Evolutionary conservation across 2,329 filamentous ascomycete genomes (phyloP).

Genomic region (Trichoderma asperellum): DNA sequence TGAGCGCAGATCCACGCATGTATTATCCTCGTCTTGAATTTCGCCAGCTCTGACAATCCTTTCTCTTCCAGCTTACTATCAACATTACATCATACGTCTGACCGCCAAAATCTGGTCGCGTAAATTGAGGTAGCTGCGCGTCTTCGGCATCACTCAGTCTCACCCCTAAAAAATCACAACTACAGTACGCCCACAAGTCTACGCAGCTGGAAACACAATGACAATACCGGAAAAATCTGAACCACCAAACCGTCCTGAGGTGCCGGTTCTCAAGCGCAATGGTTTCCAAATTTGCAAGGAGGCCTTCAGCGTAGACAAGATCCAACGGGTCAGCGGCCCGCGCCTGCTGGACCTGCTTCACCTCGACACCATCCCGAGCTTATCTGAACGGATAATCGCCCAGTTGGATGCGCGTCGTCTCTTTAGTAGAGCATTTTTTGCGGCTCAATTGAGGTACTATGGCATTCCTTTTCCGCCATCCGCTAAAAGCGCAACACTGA

Average conservation of each 20-base stretch:
- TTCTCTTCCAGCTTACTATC: background rate
- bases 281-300: conserved; percentile 12
- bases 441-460: conserved; percentile 15
- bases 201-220: background rate
- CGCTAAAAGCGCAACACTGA: background rate
- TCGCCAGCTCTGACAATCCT: background rate
- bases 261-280: conserved; percentile 7
- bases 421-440: background rate
- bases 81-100: background rate
- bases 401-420: background rate
- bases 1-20: background rate
- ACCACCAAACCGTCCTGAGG: background rate
- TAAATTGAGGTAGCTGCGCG: background rate
- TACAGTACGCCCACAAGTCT: background rate
- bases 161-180: background rate
- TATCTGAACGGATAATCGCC: background rate
- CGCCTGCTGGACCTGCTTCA: conserved; percentile 4
- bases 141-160: background rate
- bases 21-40: background rate
- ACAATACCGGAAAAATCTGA: background rate
- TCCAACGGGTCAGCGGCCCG: background rate
- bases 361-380: background rate
- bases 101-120: background rate
- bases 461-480: background rate
- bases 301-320: background rate